Evolutionary conservation across 441 rosid genomes (phyloP).

Genomic region (Gossypium gossypioides): DNA sequence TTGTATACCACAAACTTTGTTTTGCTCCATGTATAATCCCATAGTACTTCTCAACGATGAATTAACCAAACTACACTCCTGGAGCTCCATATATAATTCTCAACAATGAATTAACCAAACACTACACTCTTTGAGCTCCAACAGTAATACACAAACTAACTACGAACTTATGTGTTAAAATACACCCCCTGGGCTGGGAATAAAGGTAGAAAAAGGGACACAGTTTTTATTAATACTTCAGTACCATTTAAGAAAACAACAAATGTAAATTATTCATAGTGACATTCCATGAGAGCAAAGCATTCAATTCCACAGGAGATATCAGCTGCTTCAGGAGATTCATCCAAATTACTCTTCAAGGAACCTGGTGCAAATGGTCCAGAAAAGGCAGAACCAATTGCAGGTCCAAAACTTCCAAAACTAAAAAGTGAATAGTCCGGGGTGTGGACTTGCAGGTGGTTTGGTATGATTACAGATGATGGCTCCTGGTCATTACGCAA

Average conservation of each 20-base stretch:
- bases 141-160: no score
- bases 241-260: neutral
- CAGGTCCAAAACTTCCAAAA: conserved; percentile 89
- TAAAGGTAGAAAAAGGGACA: neutral
- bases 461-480: conserved; percentile 70
- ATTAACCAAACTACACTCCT: no score
- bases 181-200: neutral
- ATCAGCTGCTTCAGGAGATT: conserved; percentile 46
- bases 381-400: conserved; percentile 32
- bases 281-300: neutral
- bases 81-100: no score
- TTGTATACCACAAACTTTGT: no score
- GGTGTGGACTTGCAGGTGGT: conserved; percentile 72
- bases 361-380: conserved; percentile 47
- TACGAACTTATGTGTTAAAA: no score
- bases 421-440: conserved; percentile 81
- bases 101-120: no score
- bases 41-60: no score
- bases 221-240: neutral
- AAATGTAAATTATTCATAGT: neutral
- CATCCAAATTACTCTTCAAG: conserved; percentile 48
- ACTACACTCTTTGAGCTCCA: no score
- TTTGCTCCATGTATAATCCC: no score
- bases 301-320: conserved; percentile 23
- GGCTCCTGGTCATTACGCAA: conserved; percentile 42